Base-by-base conservation (phyloP, 805 yeast genomes). In the Schizosaccharomyces octosporus region DNA sequence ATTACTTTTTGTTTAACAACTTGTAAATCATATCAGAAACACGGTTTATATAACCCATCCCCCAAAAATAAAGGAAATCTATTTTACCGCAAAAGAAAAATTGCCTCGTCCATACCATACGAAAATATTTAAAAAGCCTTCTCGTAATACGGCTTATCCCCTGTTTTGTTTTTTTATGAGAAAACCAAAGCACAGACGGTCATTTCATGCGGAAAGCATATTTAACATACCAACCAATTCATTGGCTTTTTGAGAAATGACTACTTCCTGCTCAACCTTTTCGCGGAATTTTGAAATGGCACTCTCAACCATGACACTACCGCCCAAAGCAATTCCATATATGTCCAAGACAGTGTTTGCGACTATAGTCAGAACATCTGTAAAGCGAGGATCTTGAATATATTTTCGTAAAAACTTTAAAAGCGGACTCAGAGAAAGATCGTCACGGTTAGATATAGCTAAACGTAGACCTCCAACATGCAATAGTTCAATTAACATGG, bases 191-290 rank as follows among this genome's bases (percentile, higher is more conserved):
- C 41, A 13, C 11, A 36, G 41, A 3, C 5, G 1, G 2, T 36
- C 11, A 13, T 17, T 36, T 51, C 15, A 51, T 19, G 57, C 57
- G n/a, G 31, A 32, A n/a, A 48, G 39, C 59, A 93, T 72, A 72
- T 87, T 94, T 67, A 93, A 75, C 97, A 93, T 93, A 62, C 98
- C 98, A 67, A 85, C 87, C 55, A 93, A 81, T 69, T 81, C 83
- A 70, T 84, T 85, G 5, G 97, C 95, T 69, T 89, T 96, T 69
- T 81, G 80, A 55, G 95, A 85, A 68, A 84, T 82, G 62, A 77
- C 78, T 29, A 88, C 80, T 72, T 90, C 97, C 42, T 73, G 69
- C 62, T 78, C 79, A 32, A 90, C 76, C 67, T 80, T 81, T 6
- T 61, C 61, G 51, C 77, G 76, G 64, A 93, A 73, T 62, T 79